Percentiles rank a stretch among this genome's conserved stretches.
Evolutionary conservation across 768 basidiomycete species (phyloP).

Genomic region (Bullera alba): DNA sequence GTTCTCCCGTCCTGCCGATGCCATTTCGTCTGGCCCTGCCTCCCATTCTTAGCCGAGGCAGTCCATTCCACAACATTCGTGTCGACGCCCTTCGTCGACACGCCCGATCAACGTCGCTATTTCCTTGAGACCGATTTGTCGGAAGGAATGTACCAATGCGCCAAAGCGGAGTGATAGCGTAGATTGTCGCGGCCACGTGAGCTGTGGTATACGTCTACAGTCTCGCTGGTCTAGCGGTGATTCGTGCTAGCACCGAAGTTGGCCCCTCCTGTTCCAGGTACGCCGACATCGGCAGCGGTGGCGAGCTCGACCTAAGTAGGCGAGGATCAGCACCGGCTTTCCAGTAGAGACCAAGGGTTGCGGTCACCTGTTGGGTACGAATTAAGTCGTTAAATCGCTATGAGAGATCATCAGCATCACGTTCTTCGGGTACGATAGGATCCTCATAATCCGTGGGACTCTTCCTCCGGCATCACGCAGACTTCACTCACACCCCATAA

Average conservation of each 20-base stretch:
- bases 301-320: slow-evolving; percentile 17
- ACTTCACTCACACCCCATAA: slow-evolving; percentile 66
- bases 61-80: too few relatives aligned
- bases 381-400: slow-evolving; percentile 42
- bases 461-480: neutral
- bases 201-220: too few relatives aligned
- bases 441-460: neutral
- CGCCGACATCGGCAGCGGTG: slow-evolving; percentile 26
- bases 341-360: slow-evolving; percentile 1
- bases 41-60: too few relatives aligned
- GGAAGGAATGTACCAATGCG: too few relatives aligned
- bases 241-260: slow-evolving; percentile 28
- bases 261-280: slow-evolving; percentile 40
- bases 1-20: too few relatives aligned
- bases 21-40: too few relatives aligned
- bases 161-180: too few relatives aligned
- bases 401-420: slow-evolving; percentile 1
- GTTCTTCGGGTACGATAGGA: neutral
- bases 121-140: too few relatives aligned
- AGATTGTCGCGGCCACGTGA: too few relatives aligned
- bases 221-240: too few relatives aligned
- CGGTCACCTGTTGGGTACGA: slow-evolving; percentile 37
- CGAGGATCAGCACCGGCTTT: neutral
- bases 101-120: too few relatives aligned
- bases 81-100: too few relatives aligned